A percentile compares a stretch with the other conserved stretches of the same genome.
phyloP scores from a whole-genome alignment of 2,329 filamentous ascomycete species.

The Sclerotinia borealis region DNA sequence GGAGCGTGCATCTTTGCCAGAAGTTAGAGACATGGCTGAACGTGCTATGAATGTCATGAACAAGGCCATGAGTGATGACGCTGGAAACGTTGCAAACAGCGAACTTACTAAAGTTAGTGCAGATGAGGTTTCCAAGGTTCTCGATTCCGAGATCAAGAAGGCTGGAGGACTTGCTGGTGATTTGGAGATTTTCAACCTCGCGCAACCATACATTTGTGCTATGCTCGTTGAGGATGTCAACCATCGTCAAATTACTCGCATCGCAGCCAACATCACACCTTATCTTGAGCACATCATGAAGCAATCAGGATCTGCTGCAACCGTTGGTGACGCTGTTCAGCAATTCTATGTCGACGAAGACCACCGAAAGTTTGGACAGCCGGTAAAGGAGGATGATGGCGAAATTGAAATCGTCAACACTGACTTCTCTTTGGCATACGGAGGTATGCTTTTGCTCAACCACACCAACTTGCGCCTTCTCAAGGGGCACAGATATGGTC shows the following conservation, averaged over 20 bases:
- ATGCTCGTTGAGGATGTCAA: constrained; percentile 89
- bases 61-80: constrained; percentile 78
- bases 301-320: constrained; percentile 51
- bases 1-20: constrained; percentile 83
- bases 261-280: constrained; percentile 61
- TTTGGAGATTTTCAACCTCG: constrained; percentile 59
- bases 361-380: constrained; percentile 76
- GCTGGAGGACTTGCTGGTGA: constrained; percentile 57
- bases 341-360: constrained; percentile 77
- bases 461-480: constrained; percentile 92
- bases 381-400: constrained; percentile 81
- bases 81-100: constrained; percentile 48
- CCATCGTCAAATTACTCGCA: constrained; percentile 69
- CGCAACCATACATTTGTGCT: constrained; percentile 68
- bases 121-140: constrained; percentile 66
- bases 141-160: constrained; percentile 72
- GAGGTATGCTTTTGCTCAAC: constrained; percentile 92
- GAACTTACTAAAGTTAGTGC: constrained; percentile 57
- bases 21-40: constrained; percentile 84
- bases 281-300: constrained; percentile 70
- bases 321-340: constrained; percentile 68
- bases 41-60: constrained; percentile 82
- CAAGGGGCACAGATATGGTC: constrained; percentile 94
- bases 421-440: constrained; percentile 94
- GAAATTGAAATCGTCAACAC: constrained; percentile 97